Evolutionary conservation across 495 filamentous ascomycete genomes (phyloP), one percentile per base, ranked within the genome.

Genomic region (Viridothelium virens): DNA sequence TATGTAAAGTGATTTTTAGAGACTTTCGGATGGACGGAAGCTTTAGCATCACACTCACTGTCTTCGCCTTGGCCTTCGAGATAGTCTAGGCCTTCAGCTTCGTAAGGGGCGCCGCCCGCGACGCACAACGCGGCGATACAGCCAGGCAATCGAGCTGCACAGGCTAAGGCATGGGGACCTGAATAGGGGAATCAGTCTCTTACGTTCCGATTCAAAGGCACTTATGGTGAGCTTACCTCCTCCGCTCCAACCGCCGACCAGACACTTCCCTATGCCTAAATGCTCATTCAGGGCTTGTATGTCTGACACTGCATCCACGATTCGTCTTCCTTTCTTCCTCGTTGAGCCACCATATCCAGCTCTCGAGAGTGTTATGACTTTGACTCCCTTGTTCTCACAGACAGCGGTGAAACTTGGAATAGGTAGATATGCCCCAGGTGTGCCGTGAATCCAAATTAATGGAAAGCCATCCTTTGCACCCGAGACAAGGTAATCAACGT

Each of bases 31-130:
- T 59, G 31, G 18, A 36, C 5, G 53, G 31, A 25, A 25, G n/a
- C 48, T 53, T 36, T 2, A 3, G 31, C 3, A 36, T 34, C n/a
- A n/a, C 10, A 67, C 69, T 63, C 39, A 71, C 69, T 71, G 56
- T 69, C 69, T 62, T 71, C 50, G 59, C 69, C 69, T 62, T 69
- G 67, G 37, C 69, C 69, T 50, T 63, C 67, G 2, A 71, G 36
- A 14, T 9, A 71, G 48, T 71, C 69, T 1, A 71, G 38, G 14
- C 67, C 69, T 36, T 69, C 67, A 34, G 47, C 69, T 61, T 67
- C 67, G 37, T 66, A 69, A 16, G 69, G 69, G 4, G 63, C 67
- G 7, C 66, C 69, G 18, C 66, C 62, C 10, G 67, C 69, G 18
- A 71, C 50, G 48, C 16, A 46, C 4, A 71, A 37, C 2, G 61